Evolutionary conservation across 176 grass and related monocot genomes (phyloP).

Genomic region (Thinopyrum elongatum): DNA sequence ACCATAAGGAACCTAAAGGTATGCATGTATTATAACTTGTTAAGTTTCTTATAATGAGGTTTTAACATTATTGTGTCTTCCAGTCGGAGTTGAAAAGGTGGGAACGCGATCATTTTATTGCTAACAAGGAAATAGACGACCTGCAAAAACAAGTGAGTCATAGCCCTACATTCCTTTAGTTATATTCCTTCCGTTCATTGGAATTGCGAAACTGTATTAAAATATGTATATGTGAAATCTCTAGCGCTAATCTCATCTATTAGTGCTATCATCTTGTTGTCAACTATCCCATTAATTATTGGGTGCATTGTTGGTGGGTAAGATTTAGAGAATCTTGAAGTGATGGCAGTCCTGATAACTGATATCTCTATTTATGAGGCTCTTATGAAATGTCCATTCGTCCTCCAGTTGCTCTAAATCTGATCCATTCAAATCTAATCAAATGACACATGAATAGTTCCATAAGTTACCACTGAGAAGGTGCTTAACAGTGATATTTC

Average conservation of each 20-base stretch:
- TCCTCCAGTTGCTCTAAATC: slow-evolving; percentile 10
- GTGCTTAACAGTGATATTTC: not conserved
- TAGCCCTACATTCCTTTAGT: not conserved
- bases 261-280: not conserved
- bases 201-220: not conserved
- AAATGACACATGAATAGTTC: not conserved
- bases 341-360: not conserved
- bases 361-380: not conserved
- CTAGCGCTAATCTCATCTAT: not conserved
- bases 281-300: not conserved
- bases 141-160: slow-evolving; percentile 87
- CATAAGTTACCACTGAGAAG: not conserved
- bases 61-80: slow-evolving; percentile 31
- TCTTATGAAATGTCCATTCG: not conserved
- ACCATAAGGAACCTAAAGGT: slow-evolving; percentile 87
- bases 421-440: not conserved
- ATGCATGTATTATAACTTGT: not conserved
- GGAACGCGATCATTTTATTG: slow-evolving; percentile 70
- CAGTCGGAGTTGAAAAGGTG: slow-evolving; percentile 79
- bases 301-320: not conserved
- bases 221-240: not conserved
- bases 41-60: slow-evolving; percentile 19
- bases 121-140: slow-evolving; percentile 80
- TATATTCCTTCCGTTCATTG: not conserved
- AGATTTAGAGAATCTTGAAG: slow-evolving; percentile 1